phyloP scores from a whole-genome alignment of 192 early-diverging fungal genomes.

The Backusella tarrabulga region DNA sequence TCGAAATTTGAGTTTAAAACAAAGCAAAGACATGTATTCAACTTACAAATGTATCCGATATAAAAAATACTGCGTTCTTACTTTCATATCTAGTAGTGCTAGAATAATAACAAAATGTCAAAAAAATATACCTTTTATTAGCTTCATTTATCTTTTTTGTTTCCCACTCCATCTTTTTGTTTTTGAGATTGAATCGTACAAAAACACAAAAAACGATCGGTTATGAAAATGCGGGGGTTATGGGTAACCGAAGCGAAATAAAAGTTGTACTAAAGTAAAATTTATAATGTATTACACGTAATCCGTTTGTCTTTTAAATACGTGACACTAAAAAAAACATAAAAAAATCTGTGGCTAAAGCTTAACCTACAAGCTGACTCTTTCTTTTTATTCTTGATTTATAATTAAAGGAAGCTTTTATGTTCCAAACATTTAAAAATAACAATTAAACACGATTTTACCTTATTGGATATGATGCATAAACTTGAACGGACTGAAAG shows the following conservation, averaged over 20 bases:
- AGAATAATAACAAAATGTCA: background rate
- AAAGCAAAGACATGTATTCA: no score
- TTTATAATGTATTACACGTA: background rate
- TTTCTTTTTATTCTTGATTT: background rate
- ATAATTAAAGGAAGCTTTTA: background rate
- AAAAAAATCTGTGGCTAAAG: background rate
- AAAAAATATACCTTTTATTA: background rate
- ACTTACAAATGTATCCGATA: no score
- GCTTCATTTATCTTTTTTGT: background rate
- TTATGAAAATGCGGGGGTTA: slow-evolving; percentile 2
- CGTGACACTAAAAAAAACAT: background rate
- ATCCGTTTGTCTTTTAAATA: background rate
- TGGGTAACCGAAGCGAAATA: background rate
- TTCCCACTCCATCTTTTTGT: background rate
- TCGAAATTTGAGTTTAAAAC: no score
- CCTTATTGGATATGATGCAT: background rate
- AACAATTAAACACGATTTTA: background rate
- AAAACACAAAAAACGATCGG: background rate
- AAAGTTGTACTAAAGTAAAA: background rate
- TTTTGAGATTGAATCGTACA: background rate
- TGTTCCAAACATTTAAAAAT: background rate
- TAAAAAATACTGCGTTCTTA: no score
- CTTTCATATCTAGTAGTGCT: no score
- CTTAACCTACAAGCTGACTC: background rate
- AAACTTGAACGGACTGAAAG: background rate